Base-by-base conservation (phyloP, 1,284 basidiomycete species). In the Coniferiporia sulphurascens region DNA sequence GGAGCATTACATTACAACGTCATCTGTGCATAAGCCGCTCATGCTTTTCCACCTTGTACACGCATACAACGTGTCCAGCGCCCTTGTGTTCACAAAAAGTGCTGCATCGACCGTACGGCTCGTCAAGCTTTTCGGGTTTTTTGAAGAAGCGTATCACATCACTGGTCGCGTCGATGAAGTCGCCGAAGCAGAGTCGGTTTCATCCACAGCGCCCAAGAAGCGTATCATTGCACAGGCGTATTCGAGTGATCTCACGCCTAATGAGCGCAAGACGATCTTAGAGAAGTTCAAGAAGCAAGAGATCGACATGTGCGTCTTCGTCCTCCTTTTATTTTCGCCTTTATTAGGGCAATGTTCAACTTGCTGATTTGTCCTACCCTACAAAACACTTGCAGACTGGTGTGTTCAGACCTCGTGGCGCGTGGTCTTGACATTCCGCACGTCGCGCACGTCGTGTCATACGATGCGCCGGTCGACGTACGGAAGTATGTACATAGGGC, bases 401-500 rank as follows among this genome's bases (percentile, higher is more conserved):
- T 99, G 8, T 97, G 93, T 69, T 98, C 95, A 1, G 96, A 99
- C 75, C 78, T 99, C 17, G 92, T 98, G 62, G 92, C 96, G 8
- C 86, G 97, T 62, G 97, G 96, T n/a, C 94, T 98, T 61, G 97
- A 99, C 71, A 89, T 99, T 60, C 91, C 87, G 53, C 84, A 91
- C 61, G 93, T 98, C 48, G 83, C 85, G 10, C 91, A 98, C 72
- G 96, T 98, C 34, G 83, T 99, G 44, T 94, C 87, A 64, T 98
- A 98, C 72, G 96, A 98, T 72, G 87, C 87, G 2, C 95, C 96
- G 1, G 82, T 98, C n/a, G 96, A 98, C 69, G 92, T 97, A 82
- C 85, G 93, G 53, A 98, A 98, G 73, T 98, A 99, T 69, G 92
- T 99, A 17, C 96, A 99, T 72, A 87, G 96, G 51, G 95, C 95